Base-by-base conservation (phyloP, 768 basidiomycete genomes). In the Auricularia heimuer region DNA sequence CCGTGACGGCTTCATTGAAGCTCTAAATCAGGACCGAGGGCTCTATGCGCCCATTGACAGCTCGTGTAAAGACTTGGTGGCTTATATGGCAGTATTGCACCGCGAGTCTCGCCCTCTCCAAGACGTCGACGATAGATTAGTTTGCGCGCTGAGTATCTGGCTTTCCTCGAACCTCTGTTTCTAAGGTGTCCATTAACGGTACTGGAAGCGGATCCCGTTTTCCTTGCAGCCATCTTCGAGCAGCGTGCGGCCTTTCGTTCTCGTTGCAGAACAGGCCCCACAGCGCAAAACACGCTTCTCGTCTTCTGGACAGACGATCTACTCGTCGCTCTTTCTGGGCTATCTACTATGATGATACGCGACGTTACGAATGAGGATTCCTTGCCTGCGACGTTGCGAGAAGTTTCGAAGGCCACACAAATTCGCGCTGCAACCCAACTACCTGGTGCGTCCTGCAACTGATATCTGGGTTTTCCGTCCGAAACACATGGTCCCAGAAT, bases 221-320 rank as follows among this genome's bases (percentile, higher is more conserved):
- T 76, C 39, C 37, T 81, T 18, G 62, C 70, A 7, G 66, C 75
- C 36, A 71, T 90, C 24, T 85, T 90, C 67, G 75, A 76, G 44
- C 80, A 83, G 64, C 78, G 88, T 65, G 77, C 72, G 62, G 71
- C 79, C 44, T 83, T 84, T 69, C 82, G 66, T 36, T 75, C 82
- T 60, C 82, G 80, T 11, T 71, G 76, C 12, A 72, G 71, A 39
- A 72, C 76, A 37, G 47, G 73, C n/a, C 36, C 67, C 3, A 65
- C 67, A n/a, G 60, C 73, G 39, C 61, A 71, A 39, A 54, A 74
- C n/a, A 64, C 73, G 3, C 71, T 77, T 12, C 66, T 81, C n/a
- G 74, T 85, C 62, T 89, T 83, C 69, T 90, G 86, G 85, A 83
- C 83, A 10, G 88, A 91, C 65, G 75, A 81, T 61, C 64, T 89